These are phyloP conservation scores for Syzygium oleosum DNA, from an alignment of 345 rosid species.

Conservation along the genomic window DNA sequence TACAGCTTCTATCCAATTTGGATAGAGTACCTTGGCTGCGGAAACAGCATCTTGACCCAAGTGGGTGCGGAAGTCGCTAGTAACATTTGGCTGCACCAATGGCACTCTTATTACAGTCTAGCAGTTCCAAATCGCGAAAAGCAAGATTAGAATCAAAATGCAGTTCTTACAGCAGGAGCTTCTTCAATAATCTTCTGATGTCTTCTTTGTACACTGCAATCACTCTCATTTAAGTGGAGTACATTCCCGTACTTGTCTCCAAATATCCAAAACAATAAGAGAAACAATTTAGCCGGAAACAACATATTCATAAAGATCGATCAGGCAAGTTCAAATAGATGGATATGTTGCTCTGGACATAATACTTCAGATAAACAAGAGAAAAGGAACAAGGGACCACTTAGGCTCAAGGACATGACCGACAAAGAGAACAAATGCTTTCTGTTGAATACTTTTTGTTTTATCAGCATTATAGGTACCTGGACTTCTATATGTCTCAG, in stretches of 20 bases:
- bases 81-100: constrained; percentile 76
- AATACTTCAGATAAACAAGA: too few species aligned
- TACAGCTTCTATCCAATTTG: not conserved
- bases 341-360: not conserved
- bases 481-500: too few species aligned
- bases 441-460: too few species aligned
- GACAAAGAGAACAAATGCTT: too few species aligned
- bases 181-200: constrained; percentile 98
- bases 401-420: too few species aligned
- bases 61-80: constrained; percentile 49
- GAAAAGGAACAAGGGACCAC: too few species aligned
- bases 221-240: constrained; percentile 82
- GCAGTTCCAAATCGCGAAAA: constrained; percentile 5
- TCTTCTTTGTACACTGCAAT: constrained; percentile 94
- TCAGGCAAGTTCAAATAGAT: not conserved
- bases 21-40: constrained; percentile 69
- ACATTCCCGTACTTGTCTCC: constrained; percentile 82
- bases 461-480: too few species aligned
- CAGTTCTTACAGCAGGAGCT: constrained; percentile 84
- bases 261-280: constrained; percentile 40
- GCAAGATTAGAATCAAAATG: constrained; percentile 11
- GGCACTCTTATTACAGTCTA: constrained; percentile 17
- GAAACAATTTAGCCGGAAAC: not conserved
- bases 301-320: not conserved
- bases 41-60: constrained; percentile 90